Evolutionary conservation across 1,284 basidiomycete genomes (phyloP), one percentile per base, ranked within the genome.

Genomic region (Papiliotrema fonsecae): DNA sequence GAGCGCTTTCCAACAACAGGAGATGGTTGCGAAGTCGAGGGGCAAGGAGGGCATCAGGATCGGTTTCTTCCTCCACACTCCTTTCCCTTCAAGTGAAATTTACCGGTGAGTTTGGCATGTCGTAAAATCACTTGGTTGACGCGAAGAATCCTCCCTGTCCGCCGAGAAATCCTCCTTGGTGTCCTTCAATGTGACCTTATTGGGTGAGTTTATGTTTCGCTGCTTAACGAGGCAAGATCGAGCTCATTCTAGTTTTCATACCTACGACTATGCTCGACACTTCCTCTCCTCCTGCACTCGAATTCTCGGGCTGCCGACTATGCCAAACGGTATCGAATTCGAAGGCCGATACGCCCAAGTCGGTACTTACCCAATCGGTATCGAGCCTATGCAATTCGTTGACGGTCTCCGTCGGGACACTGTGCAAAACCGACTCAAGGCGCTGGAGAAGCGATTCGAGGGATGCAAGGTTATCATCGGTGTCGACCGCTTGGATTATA

Each of bases 261-360:
- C 96, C 1, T 99, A 97, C 74, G 96, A 98, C 75, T 99, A 99
- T 67, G 94, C 94, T 1, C 90, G 96, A 24, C 94, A 99, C 75
- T 99, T 99, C 81, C 79, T 99, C 35, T 97, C 93, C 1, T 94
- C 92, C 30, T 97, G 94, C 75, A 97, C 94, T 2, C 87, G 96
- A 42, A 94, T 98, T 58, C 83, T 98, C 21, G 88, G 87, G 26
- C 78, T 97, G n/a, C 86, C 91, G 4, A 97, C 94, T 1, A 93
- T 97, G 85, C 94, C 94, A 5, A 98, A 98, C 70, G 92, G 94
- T 45, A 87, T 97, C 62, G 90, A 96, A 65, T 94, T 96, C 62
- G 90, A 91, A 63, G 92, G 92, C 18, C 85, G 91, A 18, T 83
- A 96, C 56, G 92, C 89, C 14, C 92, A 97, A 64, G 94, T 98